phyloP scores from a whole-genome alignment of 306 rosid genomes.

The Cyclanthera cordifolia region DNA sequence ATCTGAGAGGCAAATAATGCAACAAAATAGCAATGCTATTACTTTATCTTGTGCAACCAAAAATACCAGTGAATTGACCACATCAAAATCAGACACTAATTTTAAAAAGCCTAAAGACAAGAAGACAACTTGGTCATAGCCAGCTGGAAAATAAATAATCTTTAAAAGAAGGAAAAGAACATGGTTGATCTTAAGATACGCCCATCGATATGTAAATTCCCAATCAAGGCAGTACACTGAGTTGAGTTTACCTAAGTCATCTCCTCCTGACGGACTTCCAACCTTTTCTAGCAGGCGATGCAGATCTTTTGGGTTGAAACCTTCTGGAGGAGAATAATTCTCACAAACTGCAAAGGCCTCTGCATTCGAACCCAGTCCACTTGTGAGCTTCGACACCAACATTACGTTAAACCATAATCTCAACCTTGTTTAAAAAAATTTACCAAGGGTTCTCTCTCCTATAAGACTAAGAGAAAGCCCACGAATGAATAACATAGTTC shows the following conservation, averaged over 20 bases:
- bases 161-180: slow-evolving; percentile 6
- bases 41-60: slow-evolving; percentile 7
- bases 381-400: slow-evolving; percentile 11
- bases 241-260: slow-evolving; percentile 59
- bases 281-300: slow-evolving; percentile 80
- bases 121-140: slow-evolving; percentile 3
- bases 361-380: slow-evolving; percentile 22
- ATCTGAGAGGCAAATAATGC: slow-evolving; percentile 32
- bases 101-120: not conserved
- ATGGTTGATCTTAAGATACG: slow-evolving; percentile 4
- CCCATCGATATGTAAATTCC: not conserved
- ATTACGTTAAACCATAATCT: not conserved
- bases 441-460: no score
- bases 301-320: slow-evolving; percentile 77
- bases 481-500: no score
- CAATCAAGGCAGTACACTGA: slow-evolving; percentile 9
- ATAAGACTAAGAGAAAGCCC: no score
- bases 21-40: slow-evolving; percentile 11
- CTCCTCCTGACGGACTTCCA: slow-evolving; percentile 87
- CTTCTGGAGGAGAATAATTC: slow-evolving; percentile 88
- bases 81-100: not conserved
- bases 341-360: slow-evolving; percentile 98
- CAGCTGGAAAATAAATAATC: slow-evolving; percentile 6
- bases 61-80: slow-evolving; percentile 15
- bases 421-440: not conserved